A percentile compares a stretch with the other conserved stretches of the same genome.
phyloP scores from a whole-genome alignment of 202 grass and related monocot species.

The Schoenoplectus triqueter region DNA sequence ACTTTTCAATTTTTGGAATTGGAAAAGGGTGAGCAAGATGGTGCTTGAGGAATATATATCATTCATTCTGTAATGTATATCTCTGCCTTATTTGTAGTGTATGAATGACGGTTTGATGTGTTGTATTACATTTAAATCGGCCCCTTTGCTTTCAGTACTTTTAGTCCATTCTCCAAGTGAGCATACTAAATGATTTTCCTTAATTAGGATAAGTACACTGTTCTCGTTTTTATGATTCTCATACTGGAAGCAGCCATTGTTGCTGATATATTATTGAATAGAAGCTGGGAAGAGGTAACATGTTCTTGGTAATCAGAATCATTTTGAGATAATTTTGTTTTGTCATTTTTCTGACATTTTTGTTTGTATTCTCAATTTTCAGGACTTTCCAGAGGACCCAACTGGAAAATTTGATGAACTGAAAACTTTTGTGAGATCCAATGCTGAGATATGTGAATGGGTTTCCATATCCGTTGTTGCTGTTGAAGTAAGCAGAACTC shows the following conservation, averaged over 20 bases:
- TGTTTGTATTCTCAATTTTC: slow-evolving; percentile 37
- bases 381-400: slow-evolving; percentile 90
- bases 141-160: neutral
- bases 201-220: slow-evolving; percentile 65
- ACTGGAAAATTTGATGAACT: slow-evolving; percentile 86
- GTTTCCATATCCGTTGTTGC: slow-evolving; percentile 64
- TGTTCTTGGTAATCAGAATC: neutral
- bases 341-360: slow-evolving; percentile 23
- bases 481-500: slow-evolving; percentile 58
- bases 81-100: slow-evolving; percentile 20
- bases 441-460: slow-evolving; percentile 94
- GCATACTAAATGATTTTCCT: slow-evolving; percentile 38
- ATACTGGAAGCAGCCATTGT: slow-evolving; percentile 67
- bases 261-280: slow-evolving; percentile 84
- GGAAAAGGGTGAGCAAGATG: neutral
- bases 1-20: neutral
- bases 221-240: slow-evolving; percentile 66
- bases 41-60: neutral
- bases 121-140: slow-evolving; percentile 1
- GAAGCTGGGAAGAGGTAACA: slow-evolving; percentile 84
- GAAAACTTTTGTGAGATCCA: slow-evolving; percentile 69
- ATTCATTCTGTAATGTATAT: neutral
- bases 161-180: neutral
- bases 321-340: neutral
- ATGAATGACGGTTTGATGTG: neutral